A percentile compares a stretch with the other conserved stretches of the same genome.
Evolutionary conservation across 2,329 filamentous ascomycete genomes (phyloP).

Genomic region (Whalleya microplaca): DNA sequence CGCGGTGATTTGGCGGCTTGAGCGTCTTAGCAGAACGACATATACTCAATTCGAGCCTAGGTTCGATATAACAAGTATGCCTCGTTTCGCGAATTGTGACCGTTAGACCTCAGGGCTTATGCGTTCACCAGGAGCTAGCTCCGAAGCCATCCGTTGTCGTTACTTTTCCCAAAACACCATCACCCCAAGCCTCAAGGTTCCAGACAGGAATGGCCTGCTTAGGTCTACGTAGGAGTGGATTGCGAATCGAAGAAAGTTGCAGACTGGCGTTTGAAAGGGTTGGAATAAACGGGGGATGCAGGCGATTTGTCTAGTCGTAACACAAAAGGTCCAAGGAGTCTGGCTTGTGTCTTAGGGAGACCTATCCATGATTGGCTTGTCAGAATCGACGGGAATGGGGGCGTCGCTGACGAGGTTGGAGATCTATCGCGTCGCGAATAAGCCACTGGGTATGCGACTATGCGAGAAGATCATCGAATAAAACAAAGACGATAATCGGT

Average conservation of each 20-base stretch:
- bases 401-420: not conserved
- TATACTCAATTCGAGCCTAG: constrained; percentile 9
- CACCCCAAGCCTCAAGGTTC: not conserved
- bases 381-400: constrained; percentile 1
- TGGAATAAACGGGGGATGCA: not conserved
- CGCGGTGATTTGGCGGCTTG: constrained; percentile 15
- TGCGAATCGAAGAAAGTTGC: constrained; percentile 4
- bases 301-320: constrained; percentile 12
- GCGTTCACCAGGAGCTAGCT: not conserved
- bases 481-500: not conserved
- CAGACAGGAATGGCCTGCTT: not conserved
- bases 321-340: constrained; percentile 21
- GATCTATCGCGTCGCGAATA: not conserved
- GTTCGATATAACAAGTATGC: constrained; percentile 7
- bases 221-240: constrained; percentile 2
- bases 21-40: constrained; percentile 22
- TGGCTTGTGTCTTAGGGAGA: constrained; percentile 26
- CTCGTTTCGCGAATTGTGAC: constrained; percentile 5
- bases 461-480: not conserved
- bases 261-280: constrained; percentile 5
- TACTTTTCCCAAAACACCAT: not conserved
- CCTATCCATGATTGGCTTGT: constrained; percentile 14
- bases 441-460: not conserved
- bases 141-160: not conserved
- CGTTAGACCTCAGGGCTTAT: constrained; percentile 3